Conservation (phyloP, 768 basidiomycete genomes). For the Pleurotus citrinopileatus region DNA sequence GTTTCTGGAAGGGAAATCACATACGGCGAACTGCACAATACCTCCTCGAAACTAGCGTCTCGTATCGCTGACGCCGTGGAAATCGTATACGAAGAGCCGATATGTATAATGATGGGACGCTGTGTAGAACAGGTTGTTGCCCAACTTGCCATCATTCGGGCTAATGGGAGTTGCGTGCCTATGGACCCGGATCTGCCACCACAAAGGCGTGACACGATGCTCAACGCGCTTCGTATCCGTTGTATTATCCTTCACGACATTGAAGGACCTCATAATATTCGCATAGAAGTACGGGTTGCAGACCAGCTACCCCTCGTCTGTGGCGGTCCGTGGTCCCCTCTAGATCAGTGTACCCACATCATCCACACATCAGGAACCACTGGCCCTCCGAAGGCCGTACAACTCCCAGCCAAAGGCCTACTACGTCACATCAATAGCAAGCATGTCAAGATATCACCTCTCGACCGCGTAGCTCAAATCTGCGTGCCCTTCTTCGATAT, state of each 20-base stretch:
- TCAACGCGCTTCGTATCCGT: background rate
- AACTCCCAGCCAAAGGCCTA: background rate
- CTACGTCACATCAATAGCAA: background rate
- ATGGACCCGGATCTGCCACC: background rate
- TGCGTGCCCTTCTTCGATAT: background rate
- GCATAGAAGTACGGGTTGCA: background rate
- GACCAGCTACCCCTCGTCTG: background rate
- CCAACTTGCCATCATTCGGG: slow-evolving; percentile 3
- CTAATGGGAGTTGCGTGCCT: background rate
- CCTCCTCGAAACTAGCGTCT: background rate
- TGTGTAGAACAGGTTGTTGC: slow-evolving; percentile 6
- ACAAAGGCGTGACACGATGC: background rate
- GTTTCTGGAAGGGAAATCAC: background rate
- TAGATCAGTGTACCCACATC: slow-evolving; percentile 5
- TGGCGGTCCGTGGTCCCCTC: background rate
- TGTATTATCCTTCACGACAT: background rate
- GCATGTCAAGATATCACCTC: background rate
- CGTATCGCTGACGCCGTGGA: background rate
- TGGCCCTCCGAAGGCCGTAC: slow-evolving; percentile 5
- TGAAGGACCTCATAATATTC: background rate
- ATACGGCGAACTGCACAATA: background rate
- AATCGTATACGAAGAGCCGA: background rate
- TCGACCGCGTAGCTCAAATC: background rate
- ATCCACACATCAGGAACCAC: slow-evolving; percentile 9
- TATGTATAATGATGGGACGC: slow-evolving; percentile 1